A percentile compares a stretch with the other conserved stretches of the same genome.
Evolutionary conservation across 331 rosid species (phyloP).

Genomic region (Quercus lobata): DNA sequence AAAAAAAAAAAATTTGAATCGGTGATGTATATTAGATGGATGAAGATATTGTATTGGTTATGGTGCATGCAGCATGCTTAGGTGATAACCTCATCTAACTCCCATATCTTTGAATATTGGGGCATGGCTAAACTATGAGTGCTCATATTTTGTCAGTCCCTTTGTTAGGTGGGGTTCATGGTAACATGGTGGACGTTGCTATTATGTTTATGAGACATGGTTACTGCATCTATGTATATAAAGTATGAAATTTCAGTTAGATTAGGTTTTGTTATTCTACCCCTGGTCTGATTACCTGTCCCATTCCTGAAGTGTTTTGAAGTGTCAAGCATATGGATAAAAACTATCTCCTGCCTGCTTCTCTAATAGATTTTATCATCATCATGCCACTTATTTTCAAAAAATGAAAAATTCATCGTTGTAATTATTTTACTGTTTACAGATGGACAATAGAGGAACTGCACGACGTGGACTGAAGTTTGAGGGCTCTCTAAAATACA

Average conservation of each 20-base stretch:
- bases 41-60: background rate
- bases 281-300: background rate
- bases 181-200: background rate
- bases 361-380: background rate
- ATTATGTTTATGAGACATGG: constrained; percentile 3
- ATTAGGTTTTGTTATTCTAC: background rate
- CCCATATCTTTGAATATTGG: background rate
- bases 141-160: background rate
- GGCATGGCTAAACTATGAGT: constrained; percentile 6
- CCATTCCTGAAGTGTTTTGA: background rate
- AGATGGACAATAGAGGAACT: constrained; percentile 95
- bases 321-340: background rate
- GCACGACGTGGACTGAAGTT: constrained; percentile 87
- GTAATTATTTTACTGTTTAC: constrained; percentile 20
- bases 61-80: background rate
- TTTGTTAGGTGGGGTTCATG: background rate
- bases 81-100: constrained; percentile 3
- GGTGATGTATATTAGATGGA: background rate
- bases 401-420: background rate
- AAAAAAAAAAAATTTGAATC: background rate
- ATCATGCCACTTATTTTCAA: constrained; percentile 1
- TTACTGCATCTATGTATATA: background rate
- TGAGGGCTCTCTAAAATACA: constrained; percentile 64
- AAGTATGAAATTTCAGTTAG: background rate
- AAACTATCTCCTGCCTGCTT: background rate